Evolutionary conservation across 441 rosid genomes (phyloP), one percentile per base, ranked within the genome.

Genomic region (Populus tomentosa): DNA sequence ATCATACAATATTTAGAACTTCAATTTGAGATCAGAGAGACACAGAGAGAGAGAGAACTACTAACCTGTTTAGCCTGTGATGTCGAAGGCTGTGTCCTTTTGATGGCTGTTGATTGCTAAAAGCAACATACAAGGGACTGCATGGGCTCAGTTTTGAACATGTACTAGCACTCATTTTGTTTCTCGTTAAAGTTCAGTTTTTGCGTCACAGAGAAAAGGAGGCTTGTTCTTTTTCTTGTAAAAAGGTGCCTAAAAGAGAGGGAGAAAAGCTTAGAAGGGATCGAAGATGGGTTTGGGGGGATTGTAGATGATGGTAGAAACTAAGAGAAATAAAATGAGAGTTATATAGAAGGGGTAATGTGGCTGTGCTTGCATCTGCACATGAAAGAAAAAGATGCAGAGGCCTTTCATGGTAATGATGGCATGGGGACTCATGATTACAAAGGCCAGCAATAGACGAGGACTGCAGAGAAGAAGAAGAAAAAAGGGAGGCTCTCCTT

Each of bases 391-490:
- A 82, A 78, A 79, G 75, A 77, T 79, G 80, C 80, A 7, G 70
- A 64, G 76, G 71, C 70, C 82, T 89, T 85, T 77, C 83, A 80
- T 81, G 71, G 94, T 78, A 87, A 90, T 90, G 92, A 91, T 91
- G 89, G 81, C 91, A 75, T 69, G 76, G 78, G 87, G 87, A 85
- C 80, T 86, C 95, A 89, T 90, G 79, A 90, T 91, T 90, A 85
- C 94, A 68, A 78, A 79, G 87, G 83, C 82, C 85, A 88, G 83
- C 77, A 71, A 85, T 66, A 5, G 82, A 83, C 7, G 84, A 80
- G 76, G 80, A 80, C 72, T 69, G 72, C 81, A 73, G 82, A 74
- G 82, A 77, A 42, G 80, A 65, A 53, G 74, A 56, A 36, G 73
- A 74, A 79, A 69, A 69, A 65, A 53, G 4, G 3, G 14, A 16